Evolutionary conservation across 768 basidiomycete species (phyloP).

Genomic region (Rhodosporidiobolus odoratus): DNA sequence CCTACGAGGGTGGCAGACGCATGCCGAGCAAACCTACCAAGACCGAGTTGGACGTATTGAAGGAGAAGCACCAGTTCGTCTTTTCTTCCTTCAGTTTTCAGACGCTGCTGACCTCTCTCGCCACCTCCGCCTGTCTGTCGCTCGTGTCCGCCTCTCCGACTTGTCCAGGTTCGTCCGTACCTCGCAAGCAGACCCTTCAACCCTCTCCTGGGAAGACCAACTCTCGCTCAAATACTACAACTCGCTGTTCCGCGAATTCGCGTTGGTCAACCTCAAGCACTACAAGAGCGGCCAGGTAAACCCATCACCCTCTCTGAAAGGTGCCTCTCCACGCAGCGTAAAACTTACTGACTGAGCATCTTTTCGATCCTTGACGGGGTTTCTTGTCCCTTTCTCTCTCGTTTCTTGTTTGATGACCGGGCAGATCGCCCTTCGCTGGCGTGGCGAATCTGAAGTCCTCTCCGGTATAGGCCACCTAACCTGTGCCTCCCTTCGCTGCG

Average conservation of each 20-base stretch:
- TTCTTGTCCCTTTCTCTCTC: neutral
- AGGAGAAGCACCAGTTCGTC: constrained; percentile 48
- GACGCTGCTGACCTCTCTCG: neutral
- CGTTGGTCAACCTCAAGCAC: constrained; percentile 88
- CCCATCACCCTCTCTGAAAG: constrained; percentile 8
- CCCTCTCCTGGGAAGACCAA: constrained; percentile 69
- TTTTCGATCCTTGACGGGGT: too few species aligned
- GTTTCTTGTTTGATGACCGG: constrained; percentile 49
- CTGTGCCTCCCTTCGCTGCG: constrained; percentile 83
- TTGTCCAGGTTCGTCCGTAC: constrained; percentile 74
- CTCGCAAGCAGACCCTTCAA: constrained; percentile 40
- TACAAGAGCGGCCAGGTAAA: constrained; percentile 84
- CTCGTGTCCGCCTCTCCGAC: neutral
- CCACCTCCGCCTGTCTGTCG: neutral
- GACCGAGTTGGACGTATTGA: constrained; percentile 50
- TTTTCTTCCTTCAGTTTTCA: neutral
- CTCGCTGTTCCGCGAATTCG: constrained; percentile 79
- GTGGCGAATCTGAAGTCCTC: constrained; percentile 84
- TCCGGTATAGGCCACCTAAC: constrained; percentile 76
- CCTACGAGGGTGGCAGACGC: constrained; percentile 6
- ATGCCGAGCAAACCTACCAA: constrained; percentile 23
- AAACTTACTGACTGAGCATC: too few species aligned
- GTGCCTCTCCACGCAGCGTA: too few species aligned
- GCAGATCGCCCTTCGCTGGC: constrained; percentile 86
- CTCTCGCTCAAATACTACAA: constrained; percentile 84